Conservation (phyloP, 371 early-diverging fungal genomes). For the Syncephalis plumigaleata region DNA sequence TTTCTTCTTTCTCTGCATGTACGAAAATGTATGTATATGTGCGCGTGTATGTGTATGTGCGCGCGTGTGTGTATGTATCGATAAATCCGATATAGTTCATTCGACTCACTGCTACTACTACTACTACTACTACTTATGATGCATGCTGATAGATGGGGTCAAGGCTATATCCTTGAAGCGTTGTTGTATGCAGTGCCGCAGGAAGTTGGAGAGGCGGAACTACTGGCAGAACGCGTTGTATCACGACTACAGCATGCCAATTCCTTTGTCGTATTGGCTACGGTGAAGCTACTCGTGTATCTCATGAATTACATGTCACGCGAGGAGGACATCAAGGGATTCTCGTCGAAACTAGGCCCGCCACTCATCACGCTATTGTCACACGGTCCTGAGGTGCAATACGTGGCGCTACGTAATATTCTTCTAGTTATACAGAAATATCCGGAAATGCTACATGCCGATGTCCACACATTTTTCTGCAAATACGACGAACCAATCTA, state of each 20-base stretch:
- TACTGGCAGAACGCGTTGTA: slow-evolving; percentile 77
- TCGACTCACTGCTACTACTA: slow-evolving; percentile 1
- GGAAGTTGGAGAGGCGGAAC: slow-evolving; percentile 73
- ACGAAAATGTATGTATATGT: no score
- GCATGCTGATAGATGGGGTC: slow-evolving; percentile 60
- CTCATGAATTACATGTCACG: slow-evolving; percentile 73
- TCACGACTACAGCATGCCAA: slow-evolving; percentile 94
- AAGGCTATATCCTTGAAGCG: slow-evolving; percentile 74
- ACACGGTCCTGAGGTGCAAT: slow-evolving; percentile 87
- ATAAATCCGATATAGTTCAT: no score
- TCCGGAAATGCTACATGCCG: slow-evolving; percentile 72
- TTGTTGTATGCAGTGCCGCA: slow-evolving; percentile 72
- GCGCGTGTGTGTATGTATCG: no score
- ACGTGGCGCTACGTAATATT: slow-evolving; percentile 90
- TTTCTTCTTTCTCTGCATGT: no score
- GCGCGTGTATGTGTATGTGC: no score
- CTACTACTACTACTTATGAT: background rate
- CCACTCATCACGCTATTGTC: slow-evolving; percentile 86
- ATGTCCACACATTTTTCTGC: slow-evolving; percentile 92
- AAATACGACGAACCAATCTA: slow-evolving; percentile 98
- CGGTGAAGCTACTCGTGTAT: slow-evolving; percentile 77
- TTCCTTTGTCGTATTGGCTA: slow-evolving; percentile 81
- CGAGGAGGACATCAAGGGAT: slow-evolving; percentile 43
- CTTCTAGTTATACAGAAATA: slow-evolving; percentile 84
- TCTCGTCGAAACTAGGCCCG: slow-evolving; percentile 72